A percentile compares a stretch with the other conserved stretches of the same genome.
These are phyloP conservation scores for Colletotrichum cereale DNA, from an alignment of 2,329 filamentous ascomycete genomes.

Conservation along the genomic window DNA sequence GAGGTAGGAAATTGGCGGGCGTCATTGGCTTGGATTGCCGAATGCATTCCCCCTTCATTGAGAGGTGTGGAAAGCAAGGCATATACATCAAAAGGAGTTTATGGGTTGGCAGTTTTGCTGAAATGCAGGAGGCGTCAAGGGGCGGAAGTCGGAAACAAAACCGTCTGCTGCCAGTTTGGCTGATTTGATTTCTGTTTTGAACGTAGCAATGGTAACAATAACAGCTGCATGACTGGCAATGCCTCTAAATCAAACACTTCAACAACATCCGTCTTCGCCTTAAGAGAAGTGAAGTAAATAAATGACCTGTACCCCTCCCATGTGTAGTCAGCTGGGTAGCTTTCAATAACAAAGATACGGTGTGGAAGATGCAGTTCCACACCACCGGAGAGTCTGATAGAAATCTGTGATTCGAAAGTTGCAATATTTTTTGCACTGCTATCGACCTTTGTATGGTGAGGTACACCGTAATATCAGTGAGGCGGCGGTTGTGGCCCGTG, in stretches of 20 bases:
- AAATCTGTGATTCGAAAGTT: not conserved
- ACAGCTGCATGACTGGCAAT: constrained; percentile 39
- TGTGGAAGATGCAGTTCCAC: not conserved
- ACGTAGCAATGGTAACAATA: constrained; percentile 40
- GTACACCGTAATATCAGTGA: constrained; percentile 19
- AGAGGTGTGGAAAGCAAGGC: constrained; percentile 47
- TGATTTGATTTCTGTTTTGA: constrained; percentile 40
- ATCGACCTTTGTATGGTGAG: too few relatives aligned
- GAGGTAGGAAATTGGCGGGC: constrained; percentile 25
- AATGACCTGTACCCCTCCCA: not conserved
- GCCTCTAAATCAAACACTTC: constrained; percentile 10
- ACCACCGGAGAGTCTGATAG: not conserved
- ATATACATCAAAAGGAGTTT: constrained; percentile 60
- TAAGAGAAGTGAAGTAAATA: not conserved
- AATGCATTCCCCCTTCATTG: constrained; percentile 29
- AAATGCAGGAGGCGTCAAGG: constrained; percentile 31
- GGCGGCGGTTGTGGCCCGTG: constrained; percentile 28
- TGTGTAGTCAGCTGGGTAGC: not conserved
- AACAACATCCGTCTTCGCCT: not conserved
- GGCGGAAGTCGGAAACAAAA: constrained; percentile 17
- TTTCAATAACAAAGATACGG: too few relatives aligned
- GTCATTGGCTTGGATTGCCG: constrained; percentile 37
- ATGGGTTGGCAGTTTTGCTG: constrained; percentile 51
- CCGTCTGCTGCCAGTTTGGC: constrained; percentile 28
- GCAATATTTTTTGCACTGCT: not conserved